Conservation (phyloP, 1,139 yeast species). For the Kodamaea fungicola region DNA sequence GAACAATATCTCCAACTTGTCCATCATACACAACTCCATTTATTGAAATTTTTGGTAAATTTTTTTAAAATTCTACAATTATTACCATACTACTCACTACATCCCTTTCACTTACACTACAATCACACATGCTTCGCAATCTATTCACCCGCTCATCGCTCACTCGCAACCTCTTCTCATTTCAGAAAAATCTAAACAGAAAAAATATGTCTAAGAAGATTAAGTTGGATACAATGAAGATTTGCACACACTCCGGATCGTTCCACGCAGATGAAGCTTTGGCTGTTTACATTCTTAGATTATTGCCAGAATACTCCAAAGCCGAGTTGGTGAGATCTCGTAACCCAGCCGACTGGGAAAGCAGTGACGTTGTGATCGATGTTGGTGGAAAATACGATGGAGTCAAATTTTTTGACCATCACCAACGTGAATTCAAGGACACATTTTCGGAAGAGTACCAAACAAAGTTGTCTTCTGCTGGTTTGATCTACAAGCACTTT, state of each 20-base stretch:
- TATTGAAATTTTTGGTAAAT: no score
- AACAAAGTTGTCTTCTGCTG: conserved; percentile 91
- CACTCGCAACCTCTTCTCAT: not conserved
- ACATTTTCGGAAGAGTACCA: conserved; percentile 32
- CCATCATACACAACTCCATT: no score
- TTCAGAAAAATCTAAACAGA: not conserved
- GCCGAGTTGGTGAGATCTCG: conserved; percentile 79
- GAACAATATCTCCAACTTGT: no score
- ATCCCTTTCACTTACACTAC: no score
- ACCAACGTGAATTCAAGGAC: conserved; percentile 64
- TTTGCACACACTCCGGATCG: conserved; percentile 91
- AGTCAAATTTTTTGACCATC: conserved; percentile 87
- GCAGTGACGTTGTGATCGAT: conserved; percentile 89
- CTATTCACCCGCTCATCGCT: no score
- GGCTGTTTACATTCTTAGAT: conserved; percentile 81
- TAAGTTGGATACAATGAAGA: conserved; percentile 23
- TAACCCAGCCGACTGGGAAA: conserved; percentile 77
- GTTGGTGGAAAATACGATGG: conserved; percentile 94
- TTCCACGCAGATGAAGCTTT: conserved; percentile 98
- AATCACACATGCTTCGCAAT: no score
- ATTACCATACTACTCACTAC: no score
- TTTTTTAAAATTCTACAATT: no score
- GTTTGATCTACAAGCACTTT: conserved; percentile 87
- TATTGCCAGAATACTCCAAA: conserved; percentile 64
- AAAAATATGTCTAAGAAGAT: conserved; percentile 15